A percentile compares a stretch with the other conserved stretches of the same genome.
These are phyloP conservation scores for Chaetoscypha palmicola DNA, from an alignment of 2,329 filamentous ascomycete genomes.

Conservation along the genomic window DNA sequence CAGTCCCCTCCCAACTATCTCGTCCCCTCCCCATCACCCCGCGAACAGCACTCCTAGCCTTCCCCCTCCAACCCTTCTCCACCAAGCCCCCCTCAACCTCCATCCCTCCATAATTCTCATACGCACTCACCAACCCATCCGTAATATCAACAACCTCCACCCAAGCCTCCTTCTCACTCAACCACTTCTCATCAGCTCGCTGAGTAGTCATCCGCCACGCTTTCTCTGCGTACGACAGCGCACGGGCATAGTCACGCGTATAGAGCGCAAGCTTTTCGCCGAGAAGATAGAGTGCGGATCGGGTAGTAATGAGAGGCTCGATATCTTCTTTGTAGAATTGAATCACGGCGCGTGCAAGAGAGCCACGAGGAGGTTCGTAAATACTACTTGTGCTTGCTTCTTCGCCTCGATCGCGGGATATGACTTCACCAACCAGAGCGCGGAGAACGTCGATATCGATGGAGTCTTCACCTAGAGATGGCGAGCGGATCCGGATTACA, in stretches of 20 bases:
- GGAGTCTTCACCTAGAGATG: conserved; percentile 63
- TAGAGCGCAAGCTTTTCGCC: conserved; percentile 67
- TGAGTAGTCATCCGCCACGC: conserved; percentile 70
- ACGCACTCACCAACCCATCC: conserved; percentile 70
- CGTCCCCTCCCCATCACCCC: conserved; percentile 77
- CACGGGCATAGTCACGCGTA: conserved; percentile 60
- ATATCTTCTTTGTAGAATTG: conserved; percentile 68
- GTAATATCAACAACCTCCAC: conserved; percentile 59
- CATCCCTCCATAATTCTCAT: conserved; percentile 69
- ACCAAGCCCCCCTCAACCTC: conserved; percentile 51
- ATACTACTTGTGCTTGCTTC: conserved; percentile 18
- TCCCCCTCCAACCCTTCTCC: conserved; percentile 78
- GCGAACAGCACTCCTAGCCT: conserved; percentile 75
- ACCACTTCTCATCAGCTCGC: conserved; percentile 31
- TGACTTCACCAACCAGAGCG: conserved; percentile 64
- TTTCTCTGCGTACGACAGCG: conserved; percentile 80
- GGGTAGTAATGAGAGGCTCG: conserved; percentile 75
- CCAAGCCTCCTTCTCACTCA: conserved; percentile 43
- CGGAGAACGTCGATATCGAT: conserved; percentile 69
- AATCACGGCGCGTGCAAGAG: conserved; percentile 55
- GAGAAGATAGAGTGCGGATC: conserved; percentile 69
- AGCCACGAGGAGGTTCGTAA: conserved; percentile 47
- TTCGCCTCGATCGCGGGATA: conserved; percentile 37
- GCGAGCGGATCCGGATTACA: conserved; percentile 65
- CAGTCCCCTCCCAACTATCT: conserved; percentile 73